A percentile compares a stretch with the other conserved stretches of the same genome.
Evolutionary conservation across 2,329 filamentous ascomycete species (phyloP).

Genomic region (Esteya vermicola): DNA sequence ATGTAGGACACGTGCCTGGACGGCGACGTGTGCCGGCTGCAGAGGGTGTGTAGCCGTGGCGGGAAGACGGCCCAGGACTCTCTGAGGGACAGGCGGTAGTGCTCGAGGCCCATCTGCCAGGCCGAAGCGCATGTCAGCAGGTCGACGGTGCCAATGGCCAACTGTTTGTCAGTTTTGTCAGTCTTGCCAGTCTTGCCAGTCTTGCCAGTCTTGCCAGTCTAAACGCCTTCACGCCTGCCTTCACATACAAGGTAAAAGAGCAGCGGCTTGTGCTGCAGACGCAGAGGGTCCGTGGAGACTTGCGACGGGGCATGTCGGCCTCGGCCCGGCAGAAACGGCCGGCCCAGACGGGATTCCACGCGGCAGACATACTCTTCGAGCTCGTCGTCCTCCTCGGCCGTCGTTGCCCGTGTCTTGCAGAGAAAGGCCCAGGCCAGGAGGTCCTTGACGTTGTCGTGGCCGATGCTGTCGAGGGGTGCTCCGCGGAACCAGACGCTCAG

Average conservation of each 20-base stretch:
- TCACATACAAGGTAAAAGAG: background rate
- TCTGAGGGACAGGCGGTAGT: background rate
- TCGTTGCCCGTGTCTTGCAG: background rate
- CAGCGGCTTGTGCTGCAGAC: background rate
- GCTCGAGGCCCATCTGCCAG: background rate
- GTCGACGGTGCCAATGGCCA: background rate
- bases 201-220: no score
- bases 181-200: no score
- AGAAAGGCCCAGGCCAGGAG: slow-evolving; percentile 1
- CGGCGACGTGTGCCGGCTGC: background rate
- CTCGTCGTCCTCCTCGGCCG: background rate
- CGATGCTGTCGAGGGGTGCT: background rate
- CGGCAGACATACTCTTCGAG: background rate
- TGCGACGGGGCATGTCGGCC: background rate
- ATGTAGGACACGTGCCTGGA: background rate
- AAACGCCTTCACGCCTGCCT: no score
- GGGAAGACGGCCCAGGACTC: background rate
- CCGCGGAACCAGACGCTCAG: background rate
- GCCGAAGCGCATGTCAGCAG: background rate
- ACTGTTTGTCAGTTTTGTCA: background rate
- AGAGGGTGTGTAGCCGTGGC: background rate
- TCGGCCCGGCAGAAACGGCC: background rate
- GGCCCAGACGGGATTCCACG: background rate
- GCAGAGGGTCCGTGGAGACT: slow-evolving; percentile 1
- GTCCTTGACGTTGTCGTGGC: background rate